Evolutionary conservation across 768 basidiomycete species (phyloP), one percentile per base, ranked within the genome.

Genomic region (Xerocomellus chrysenteron): DNA sequence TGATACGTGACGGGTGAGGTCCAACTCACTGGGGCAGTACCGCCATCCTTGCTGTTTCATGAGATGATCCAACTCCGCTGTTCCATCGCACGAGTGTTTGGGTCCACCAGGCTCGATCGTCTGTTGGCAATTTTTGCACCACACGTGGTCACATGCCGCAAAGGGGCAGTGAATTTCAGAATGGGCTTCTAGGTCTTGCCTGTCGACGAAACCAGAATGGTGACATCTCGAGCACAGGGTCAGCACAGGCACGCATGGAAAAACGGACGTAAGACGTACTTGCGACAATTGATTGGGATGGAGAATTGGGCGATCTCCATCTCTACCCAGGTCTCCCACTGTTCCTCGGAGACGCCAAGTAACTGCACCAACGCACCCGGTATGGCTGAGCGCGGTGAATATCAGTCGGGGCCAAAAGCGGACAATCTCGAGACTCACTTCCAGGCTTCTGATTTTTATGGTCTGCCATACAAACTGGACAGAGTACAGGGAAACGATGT

Each of bases 111-210:
- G 35, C 0, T 63, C 65, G 26, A 76, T 54, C 55, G 69, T 41
- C 54, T 82, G 80, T 47, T 78, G 78, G 64, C 86, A 87, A 19
- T 64, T 67, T 69, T 78, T 85, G 67, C 86, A 87, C 86, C 85
- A 87, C 30, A 74, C 70, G 56, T 83, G 72, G 5, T 72, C 65
- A 55, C 86, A 87, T 4, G 64, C 62, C 0, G 73, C 75, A 37
- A 79, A 65, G 4, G 83, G 84, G 59, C 86, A 87, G 17, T 65
- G 62, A 12, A 86, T 66, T 41, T 78, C 73, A 19, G 73, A 70
- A 3, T 66, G 58, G 35, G 66, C 70, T 21, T 75, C 71, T 48
- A 80, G 76, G 52, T 85, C 82, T 1, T 62, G 55, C 44, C 74
- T 77, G 63, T 82, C 84, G 16, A 86, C 77, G 43, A 79, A 80